A percentile compares a stretch with the other conserved stretches of the same genome.
phyloP scores from a whole-genome alignment of 331 rosid species.

The Pyrus hybrid region DNA sequence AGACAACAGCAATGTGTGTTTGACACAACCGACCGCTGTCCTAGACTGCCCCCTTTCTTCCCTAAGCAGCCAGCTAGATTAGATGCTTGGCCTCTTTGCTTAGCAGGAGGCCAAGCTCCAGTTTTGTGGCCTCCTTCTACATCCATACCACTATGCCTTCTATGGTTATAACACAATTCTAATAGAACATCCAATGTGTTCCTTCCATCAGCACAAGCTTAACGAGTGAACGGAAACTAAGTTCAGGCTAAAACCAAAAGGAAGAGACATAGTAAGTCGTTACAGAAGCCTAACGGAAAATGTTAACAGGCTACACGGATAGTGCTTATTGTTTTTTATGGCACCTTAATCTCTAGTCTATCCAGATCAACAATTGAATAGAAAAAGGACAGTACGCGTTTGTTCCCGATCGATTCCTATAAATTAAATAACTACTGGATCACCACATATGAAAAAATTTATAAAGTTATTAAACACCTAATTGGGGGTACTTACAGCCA shows the following conservation, averaged over 20 bases:
- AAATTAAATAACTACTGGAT: no score
- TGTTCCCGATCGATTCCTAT: neutral
- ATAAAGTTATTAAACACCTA: neutral
- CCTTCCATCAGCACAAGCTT: neutral
- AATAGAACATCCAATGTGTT: neutral
- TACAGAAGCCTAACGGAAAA: no score
- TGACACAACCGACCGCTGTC: neutral
- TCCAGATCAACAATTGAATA: no score
- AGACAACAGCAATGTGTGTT: neutral
- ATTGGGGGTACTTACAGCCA: neutral
- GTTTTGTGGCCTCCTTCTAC: neutral
- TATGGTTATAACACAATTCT: no score
- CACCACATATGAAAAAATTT: no score
- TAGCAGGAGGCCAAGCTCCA: neutral
- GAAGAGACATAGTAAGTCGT: neutral
- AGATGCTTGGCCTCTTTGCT: neutral
- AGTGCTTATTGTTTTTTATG: no score
- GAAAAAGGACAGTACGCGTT: no score
- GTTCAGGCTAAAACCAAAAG: neutral
- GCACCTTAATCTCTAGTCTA: no score
- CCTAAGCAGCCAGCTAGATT: neutral
- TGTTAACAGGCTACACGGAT: no score
- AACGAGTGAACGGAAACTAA: neutral
- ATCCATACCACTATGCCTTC: neutral
- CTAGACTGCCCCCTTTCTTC: neutral